phyloP scores from a whole-genome alignment of 2,329 filamentous ascomycete species.

The Diaporthe ampelina region DNA sequence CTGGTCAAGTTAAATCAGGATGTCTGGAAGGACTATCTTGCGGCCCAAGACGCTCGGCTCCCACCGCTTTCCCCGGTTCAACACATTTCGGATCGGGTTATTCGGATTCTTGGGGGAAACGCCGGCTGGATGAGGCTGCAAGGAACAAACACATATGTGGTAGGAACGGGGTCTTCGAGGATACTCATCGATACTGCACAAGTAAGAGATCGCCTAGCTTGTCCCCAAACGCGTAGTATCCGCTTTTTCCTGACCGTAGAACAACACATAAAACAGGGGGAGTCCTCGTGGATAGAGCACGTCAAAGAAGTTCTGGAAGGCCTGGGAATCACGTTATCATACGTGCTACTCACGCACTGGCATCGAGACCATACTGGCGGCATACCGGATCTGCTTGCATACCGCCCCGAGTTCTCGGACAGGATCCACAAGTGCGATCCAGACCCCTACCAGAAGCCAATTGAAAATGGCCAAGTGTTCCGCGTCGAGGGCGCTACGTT shows the following conservation, averaged over 20 bases:
- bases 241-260: too few relatives aligned
- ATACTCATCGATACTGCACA: conserved; percentile 82
- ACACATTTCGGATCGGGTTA: conserved; percentile 55
- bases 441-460: conserved; percentile 46
- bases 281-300: conserved; percentile 61
- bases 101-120: conserved; percentile 60
- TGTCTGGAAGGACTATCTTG: conserved; percentile 63
- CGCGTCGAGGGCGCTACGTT: conserved; percentile 74
- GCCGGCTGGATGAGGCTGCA: conserved; percentile 59
- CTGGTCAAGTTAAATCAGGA: too few relatives aligned
- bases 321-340: conserved; percentile 51
- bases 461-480: conserved; percentile 68
- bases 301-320: conserved; percentile 51
- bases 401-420: conserved; percentile 55
- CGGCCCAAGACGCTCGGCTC: conserved; percentile 52
- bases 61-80: conserved; percentile 52
- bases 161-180: conserved; percentile 73
- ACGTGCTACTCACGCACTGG: conserved; percentile 79
- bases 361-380: conserved; percentile 80
- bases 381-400: conserved; percentile 66
- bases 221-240: conserved; percentile 33
- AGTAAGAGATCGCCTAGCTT: conserved; percentile 66
- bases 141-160: conserved; percentile 84
- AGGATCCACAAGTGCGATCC: conserved; percentile 53
- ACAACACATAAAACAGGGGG: too few relatives aligned